Evolutionary conservation across 2,329 filamentous ascomycete genomes (phyloP).

Genomic region (Fusarium sp.): DNA sequence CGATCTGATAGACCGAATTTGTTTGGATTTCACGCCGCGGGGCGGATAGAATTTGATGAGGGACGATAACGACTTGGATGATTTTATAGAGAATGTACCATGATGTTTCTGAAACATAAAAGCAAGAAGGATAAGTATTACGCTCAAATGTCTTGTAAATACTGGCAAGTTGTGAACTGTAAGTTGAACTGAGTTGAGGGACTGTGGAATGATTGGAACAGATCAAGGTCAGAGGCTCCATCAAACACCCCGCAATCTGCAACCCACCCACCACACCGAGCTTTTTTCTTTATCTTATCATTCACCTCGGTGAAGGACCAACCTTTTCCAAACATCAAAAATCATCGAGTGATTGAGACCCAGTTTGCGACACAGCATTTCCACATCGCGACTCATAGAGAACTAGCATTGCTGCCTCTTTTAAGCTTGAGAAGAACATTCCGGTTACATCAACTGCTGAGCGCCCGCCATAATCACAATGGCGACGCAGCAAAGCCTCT

Average conservation of each 20-base stretch:
- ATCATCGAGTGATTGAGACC: constrained; percentile 1
- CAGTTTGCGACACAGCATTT: constrained; percentile 25
- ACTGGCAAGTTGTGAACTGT: neutral
- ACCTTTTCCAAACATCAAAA: constrained; percentile 39
- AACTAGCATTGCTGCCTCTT: neutral
- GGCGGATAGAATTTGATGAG: neutral
- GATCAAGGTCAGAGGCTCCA: neutral
- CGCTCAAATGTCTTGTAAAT: neutral
- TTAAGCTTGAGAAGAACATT: neutral
- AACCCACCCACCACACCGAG: constrained; percentile 27
- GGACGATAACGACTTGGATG: neutral
- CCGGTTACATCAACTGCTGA: neutral
- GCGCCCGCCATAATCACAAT: constrained; percentile 51
- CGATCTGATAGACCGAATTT: constrained; percentile 63
- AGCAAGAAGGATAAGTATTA: neutral
- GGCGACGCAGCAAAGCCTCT: constrained; percentile 73
- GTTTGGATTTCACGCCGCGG: constrained; percentile 60
- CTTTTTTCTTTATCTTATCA: constrained; percentile 45
- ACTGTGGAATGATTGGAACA: neutral
- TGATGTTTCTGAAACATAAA: neutral
- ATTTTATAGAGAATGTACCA: neutral
- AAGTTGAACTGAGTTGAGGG: neutral
- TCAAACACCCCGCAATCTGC: constrained; percentile 33
- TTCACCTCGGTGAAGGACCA: constrained; percentile 45
- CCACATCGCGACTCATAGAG: neutral